Conservation (phyloP, 441 rosid genomes). For the Aleurites moluccanus region DNA sequence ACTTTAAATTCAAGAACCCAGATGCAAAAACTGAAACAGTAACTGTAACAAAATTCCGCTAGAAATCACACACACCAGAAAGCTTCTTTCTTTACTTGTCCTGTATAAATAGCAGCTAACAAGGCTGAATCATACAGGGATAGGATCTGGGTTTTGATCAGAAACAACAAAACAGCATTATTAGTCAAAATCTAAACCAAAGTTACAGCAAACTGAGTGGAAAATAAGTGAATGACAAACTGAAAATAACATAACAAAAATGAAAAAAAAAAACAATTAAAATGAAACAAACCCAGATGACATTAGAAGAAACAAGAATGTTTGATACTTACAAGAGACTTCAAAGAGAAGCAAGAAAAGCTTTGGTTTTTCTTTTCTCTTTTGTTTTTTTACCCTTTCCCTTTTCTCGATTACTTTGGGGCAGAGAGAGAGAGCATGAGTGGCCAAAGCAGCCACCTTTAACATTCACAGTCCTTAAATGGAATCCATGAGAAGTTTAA, state of each 20-base stretch:
- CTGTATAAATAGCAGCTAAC: neutral
- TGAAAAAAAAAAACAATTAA: neutral
- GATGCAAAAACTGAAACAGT: constrained; percentile 24
- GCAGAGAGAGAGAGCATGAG: constrained; percentile 10
- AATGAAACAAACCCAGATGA: constrained; percentile 17
- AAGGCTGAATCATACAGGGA: constrained; percentile 18
- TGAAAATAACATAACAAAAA: neutral
- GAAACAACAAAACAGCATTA: constrained; percentile 23
- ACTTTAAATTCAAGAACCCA: constrained; percentile 27
- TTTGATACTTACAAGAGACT: constrained; percentile 26
- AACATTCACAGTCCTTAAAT: constrained; percentile 6
- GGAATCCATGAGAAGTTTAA: constrained; percentile 21
- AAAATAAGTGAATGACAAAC: constrained; percentile 4
- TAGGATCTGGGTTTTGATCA: constrained; percentile 35
- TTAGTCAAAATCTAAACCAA: neutral
- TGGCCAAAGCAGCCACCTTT: constrained; percentile 23
- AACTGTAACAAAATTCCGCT: constrained; percentile 11
- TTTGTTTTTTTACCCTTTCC: neutral
- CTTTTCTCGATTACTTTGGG: constrained; percentile 7
- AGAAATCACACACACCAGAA: constrained; percentile 21
- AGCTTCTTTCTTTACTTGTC: neutral
- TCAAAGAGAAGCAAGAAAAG: constrained; percentile 15
- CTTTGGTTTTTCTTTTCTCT: neutral
- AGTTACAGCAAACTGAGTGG: neutral
- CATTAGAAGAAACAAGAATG: neutral